Base-by-base conservation (phyloP, 2,329 filamentous ascomycete species). In the Alternaria sp. region DNA sequence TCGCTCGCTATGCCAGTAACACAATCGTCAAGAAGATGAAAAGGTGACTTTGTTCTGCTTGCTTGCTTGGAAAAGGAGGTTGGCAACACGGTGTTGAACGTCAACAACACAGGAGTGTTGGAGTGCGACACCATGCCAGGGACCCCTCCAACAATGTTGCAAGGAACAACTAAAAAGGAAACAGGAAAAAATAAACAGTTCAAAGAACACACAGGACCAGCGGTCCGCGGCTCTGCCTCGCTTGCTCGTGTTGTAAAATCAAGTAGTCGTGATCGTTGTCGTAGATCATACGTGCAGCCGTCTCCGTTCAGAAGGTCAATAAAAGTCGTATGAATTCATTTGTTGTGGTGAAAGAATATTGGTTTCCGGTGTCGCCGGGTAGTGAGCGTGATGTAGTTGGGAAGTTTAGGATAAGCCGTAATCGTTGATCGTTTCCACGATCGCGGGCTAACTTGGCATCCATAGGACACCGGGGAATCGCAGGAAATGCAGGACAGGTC, bases 1-100 rank as follows among this genome's bases (percentile, higher is more conserved):
- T 66, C 62, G 49, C 61, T 77, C 77, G 77, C 77, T 78, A 79
- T 78, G 76, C 76, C 76, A 74, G 66, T 77, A 77, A 78, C 75
- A 79, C 74, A 78, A 74, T 77, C 73, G 57, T 76, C 61, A 75
- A 67, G 72, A 72, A 68, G 61, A 23, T 47, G 21, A 55, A 51
- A 62, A 65, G 61, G 57, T n/a, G 19, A 54, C 62, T 62, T 49
- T 62, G 36, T 40, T 40, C 36, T 6, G 36, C 36, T 62, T 57
- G 43, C 32, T 49, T 59, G 32, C 15, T 23, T 21, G 30, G 19
- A 50, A 50, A 49, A 47, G 23, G 57, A 51, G 43, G 17, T 12
- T 56, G 36, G 36, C 11, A 25, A 50, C 32, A 25, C n/a, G 26
- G 13, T 32, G 50, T 54, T 45, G 44, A 12, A 52, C 61, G 32